A percentile compares a stretch with the other conserved stretches of the same genome.
Conservation (phyloP, 371 early-diverging fungal genomes). For the Cokeromyces recurvatus region DNA sequence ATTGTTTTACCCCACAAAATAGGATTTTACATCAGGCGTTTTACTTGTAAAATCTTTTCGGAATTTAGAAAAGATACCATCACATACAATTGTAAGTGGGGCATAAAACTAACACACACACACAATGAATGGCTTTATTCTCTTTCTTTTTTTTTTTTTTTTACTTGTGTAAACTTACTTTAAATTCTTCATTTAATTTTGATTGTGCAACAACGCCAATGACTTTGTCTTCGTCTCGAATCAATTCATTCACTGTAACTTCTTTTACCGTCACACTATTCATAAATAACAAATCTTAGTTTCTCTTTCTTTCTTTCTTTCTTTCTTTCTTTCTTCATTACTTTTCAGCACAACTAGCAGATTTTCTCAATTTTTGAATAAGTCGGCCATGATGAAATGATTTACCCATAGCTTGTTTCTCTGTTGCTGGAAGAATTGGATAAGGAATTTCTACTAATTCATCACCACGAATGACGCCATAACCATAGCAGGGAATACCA, state of each 20-base stretch:
- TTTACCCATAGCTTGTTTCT: constrained; percentile 53
- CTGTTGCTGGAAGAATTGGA: constrained; percentile 41
- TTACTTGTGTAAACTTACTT: too few species aligned
- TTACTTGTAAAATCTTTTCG: constrained; percentile 67
- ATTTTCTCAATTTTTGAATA: constrained; percentile 77
- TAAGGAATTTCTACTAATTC: constrained; percentile 62
- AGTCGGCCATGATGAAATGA: constrained; percentile 95
- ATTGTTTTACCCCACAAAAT: constrained; percentile 75
- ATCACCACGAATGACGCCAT: constrained; percentile 65
- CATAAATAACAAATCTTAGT: neutral
- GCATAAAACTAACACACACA: constrained; percentile 58
- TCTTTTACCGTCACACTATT: constrained; percentile 70
- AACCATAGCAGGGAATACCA: constrained; percentile 84
- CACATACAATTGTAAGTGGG: constrained; percentile 82
- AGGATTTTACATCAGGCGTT: constrained; percentile 57
- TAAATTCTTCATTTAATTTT: constrained; percentile 21
- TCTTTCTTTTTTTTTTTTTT: too few species aligned
- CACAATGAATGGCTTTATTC: too few species aligned
- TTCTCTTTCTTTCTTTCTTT: neutral
- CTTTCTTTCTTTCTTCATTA: too few species aligned
- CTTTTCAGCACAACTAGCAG: constrained; percentile 58
- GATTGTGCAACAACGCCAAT: constrained; percentile 47
- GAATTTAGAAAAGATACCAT: constrained; percentile 92
- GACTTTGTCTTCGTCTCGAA: constrained; percentile 48
- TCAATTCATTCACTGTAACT: constrained; percentile 62